Conservation (phyloP, 306 rosid genomes). For the Vicia sativa region DNA sequence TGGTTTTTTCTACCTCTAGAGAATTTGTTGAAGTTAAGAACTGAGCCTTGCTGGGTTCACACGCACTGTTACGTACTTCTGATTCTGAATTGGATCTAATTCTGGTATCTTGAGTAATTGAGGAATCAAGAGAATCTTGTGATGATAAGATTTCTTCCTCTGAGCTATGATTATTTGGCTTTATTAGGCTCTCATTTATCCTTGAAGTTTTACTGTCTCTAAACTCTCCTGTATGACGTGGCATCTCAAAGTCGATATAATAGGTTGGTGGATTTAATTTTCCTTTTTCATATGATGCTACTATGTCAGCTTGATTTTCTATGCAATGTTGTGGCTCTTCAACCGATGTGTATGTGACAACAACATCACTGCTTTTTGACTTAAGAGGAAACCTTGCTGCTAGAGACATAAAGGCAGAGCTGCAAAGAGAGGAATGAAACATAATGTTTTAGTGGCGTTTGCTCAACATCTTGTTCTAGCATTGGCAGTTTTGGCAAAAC, state of each 20-base stretch:
- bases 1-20: constrained; percentile 45
- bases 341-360: constrained; percentile 39
- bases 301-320: constrained; percentile 46
- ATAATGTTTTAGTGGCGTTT: constrained; percentile 17
- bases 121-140: constrained; percentile 76
- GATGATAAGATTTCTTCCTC: constrained; percentile 74
- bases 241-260: constrained; percentile 43
- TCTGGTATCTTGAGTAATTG: constrained; percentile 62
- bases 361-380: constrained; percentile 44
- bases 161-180: constrained; percentile 48
- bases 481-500: constrained; percentile 27
- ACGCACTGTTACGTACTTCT: constrained; percentile 54
- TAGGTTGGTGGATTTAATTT: constrained; percentile 46
- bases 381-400: constrained; percentile 76
- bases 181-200: constrained; percentile 36
- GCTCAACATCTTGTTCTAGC: constrained; percentile 25
- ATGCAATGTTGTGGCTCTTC: constrained; percentile 56
- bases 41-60: constrained; percentile 41
- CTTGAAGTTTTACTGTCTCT: constrained; percentile 41
- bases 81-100: constrained; percentile 68
- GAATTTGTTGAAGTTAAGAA: constrained; percentile 43
- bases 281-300: constrained; percentile 47
- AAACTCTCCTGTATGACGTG: constrained; percentile 43
- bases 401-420: constrained; percentile 96
- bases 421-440: constrained; percentile 50